These are phyloP conservation scores for Pythium apleroticum DNA, from an alignment of 352 stramenopile species.

Conservation along the genomic window DNA sequence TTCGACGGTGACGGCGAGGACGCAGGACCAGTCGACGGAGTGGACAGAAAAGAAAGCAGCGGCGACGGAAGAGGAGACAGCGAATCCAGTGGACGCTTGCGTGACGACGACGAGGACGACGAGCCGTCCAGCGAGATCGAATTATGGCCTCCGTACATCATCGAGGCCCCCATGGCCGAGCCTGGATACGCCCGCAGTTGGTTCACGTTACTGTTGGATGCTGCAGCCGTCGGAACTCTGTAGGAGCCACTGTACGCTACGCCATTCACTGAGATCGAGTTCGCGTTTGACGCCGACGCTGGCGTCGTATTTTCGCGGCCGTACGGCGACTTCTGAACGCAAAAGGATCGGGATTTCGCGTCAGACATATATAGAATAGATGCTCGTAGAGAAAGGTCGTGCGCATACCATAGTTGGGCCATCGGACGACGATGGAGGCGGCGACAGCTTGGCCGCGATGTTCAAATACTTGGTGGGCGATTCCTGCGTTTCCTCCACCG, in stretches of 20 bases:
- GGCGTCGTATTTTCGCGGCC: constrained; percentile 9
- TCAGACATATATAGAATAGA: constrained; percentile 7
- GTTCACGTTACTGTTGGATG: background rate
- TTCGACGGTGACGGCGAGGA: constrained; percentile 2
- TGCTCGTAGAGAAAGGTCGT: background rate
- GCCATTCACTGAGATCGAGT: background rate
- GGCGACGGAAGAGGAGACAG: constrained; percentile 29
- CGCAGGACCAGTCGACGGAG: background rate
- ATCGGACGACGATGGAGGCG: constrained; percentile 28
- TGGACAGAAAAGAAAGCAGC: constrained; percentile 24
- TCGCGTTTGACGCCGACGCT: constrained; percentile 6
- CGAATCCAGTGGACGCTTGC: constrained; percentile 23
- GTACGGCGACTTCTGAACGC: constrained; percentile 22
- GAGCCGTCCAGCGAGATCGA: constrained; percentile 14
- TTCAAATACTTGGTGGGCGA: background rate
- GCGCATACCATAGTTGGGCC: constrained; percentile 29
- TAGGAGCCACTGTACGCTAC: background rate
- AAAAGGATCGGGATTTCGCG: constrained; percentile 1
- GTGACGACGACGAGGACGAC: constrained; percentile 10
- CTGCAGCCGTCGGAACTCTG: background rate
- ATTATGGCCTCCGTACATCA: constrained; percentile 9
- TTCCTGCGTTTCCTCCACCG: constrained; percentile 8
- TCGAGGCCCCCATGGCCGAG: background rate
- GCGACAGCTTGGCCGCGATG: constrained; percentile 28
- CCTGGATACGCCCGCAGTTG: background rate